A percentile compares a stretch with the other conserved stretches of the same genome.
phyloP scores from a whole-genome alignment of 805 yeast genomes.

The Brettanomyces sp. region DNA sequence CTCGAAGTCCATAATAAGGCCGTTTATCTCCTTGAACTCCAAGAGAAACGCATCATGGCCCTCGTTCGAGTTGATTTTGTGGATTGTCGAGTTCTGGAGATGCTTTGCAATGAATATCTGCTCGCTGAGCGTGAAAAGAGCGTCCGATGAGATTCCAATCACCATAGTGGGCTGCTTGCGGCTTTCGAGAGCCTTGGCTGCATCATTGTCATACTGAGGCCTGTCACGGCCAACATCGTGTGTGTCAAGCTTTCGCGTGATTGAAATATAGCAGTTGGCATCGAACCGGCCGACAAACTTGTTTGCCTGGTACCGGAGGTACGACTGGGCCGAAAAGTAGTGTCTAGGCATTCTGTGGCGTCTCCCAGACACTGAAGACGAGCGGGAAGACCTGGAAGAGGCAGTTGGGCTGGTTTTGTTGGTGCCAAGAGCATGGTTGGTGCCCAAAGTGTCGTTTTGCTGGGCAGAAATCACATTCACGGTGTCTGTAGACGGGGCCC shows the following conservation, averaged over 20 bases:
- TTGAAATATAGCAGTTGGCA: conserved; percentile 93
- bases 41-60: conserved; percentile 96
- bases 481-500: conserved; percentile 8
- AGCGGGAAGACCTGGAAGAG: conserved; percentile 1
- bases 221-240: conserved; percentile 87
- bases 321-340: conserved; percentile 91
- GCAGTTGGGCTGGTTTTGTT: not conserved
- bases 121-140: conserved; percentile 84
- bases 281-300: conserved; percentile 87
- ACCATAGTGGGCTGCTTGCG: conserved; percentile 71
- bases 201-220: conserved; percentile 27
- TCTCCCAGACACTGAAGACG: conserved; percentile 14
- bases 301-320: conserved; percentile 86
- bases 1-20: conserved; percentile 60
- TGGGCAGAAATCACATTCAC: too few relatives aligned
- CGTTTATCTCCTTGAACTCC: conserved; percentile 78
- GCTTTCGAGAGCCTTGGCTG: conserved; percentile 44
- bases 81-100: conserved; percentile 60
- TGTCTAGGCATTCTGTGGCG: conserved; percentile 37
- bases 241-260: conserved; percentile 88
- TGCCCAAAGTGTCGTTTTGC: too few relatives aligned
- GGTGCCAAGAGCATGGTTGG: too few relatives aligned
- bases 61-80: conserved; percentile 79
- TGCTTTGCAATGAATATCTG: conserved; percentile 74
- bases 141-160: conserved; percentile 88